Percentiles rank a stretch among this genome's conserved stretches.
Conservation (phyloP, 2,329 filamentous ascomycete genomes). For the Penicillium sp. region DNA sequence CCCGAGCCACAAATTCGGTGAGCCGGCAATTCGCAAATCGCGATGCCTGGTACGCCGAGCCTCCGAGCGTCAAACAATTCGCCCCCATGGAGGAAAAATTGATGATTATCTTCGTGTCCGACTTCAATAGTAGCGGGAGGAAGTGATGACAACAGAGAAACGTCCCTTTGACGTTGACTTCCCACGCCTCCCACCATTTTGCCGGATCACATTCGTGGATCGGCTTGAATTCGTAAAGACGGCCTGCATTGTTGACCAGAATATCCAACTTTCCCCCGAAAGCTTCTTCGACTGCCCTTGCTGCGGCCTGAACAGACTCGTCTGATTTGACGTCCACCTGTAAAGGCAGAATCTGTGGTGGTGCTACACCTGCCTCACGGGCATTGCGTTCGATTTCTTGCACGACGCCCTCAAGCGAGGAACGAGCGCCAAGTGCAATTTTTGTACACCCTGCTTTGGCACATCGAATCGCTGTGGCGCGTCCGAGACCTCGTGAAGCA, state of each 20-base stretch:
- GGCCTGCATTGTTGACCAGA: constrained; percentile 55
- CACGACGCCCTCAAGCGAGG: constrained; percentile 46
- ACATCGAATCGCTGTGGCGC: constrained; percentile 58
- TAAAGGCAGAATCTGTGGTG: constrained; percentile 50
- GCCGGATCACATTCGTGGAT: constrained; percentile 42
- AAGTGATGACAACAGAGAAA: constrained; percentile 40
- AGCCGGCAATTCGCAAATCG: constrained; percentile 53
- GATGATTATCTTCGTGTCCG: constrained; percentile 34
- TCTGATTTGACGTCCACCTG: constrained; percentile 49
- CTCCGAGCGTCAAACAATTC: constrained; percentile 36
- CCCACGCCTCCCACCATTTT: constrained; percentile 50
- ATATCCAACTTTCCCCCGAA: constrained; percentile 45
- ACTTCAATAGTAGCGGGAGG: constrained; percentile 37
- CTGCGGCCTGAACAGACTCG: constrained; percentile 34
- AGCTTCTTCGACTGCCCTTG: neutral
- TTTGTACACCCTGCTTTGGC: constrained; percentile 57
- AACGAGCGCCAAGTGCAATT: constrained; percentile 60
- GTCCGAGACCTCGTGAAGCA: constrained; percentile 59
- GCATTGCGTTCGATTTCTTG: constrained; percentile 42
- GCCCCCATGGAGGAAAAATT: constrained; percentile 48
- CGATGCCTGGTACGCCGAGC: constrained; percentile 52
- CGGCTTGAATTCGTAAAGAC: constrained; percentile 30
- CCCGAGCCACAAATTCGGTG: constrained; percentile 49
- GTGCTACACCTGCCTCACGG: constrained; percentile 37
- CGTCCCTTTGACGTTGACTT: constrained; percentile 55